These are phyloP conservation scores for Penicillium roqueforti DNA, from an alignment of 495 filamentous ascomycete species.

Conservation along the genomic window DNA sequence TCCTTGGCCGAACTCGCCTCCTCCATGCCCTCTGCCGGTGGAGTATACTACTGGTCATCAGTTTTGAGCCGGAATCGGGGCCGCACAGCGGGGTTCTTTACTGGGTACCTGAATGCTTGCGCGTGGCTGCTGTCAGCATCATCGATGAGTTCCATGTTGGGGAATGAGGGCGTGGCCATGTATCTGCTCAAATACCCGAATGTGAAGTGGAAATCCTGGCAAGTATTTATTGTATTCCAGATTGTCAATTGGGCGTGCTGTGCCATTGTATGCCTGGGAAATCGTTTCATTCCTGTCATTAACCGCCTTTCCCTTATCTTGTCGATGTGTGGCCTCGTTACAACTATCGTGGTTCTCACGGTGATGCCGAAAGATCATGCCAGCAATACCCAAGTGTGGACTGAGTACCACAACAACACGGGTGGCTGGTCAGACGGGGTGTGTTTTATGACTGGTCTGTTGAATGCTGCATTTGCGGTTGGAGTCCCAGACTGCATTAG, in stretches of 20 bases:
- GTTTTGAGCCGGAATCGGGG: slow-evolving; percentile 63
- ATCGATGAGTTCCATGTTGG: slow-evolving; percentile 59
- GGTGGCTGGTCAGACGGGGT: slow-evolving; percentile 63
- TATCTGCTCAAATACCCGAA: slow-evolving; percentile 61
- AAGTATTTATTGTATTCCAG: slow-evolving; percentile 68
- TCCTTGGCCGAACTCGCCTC: slow-evolving; percentile 65
- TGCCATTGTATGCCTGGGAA: slow-evolving; percentile 60
- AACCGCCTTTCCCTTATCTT: slow-evolving; percentile 60
- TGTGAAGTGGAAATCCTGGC: slow-evolving; percentile 58
- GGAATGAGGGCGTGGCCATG: slow-evolving; percentile 64
- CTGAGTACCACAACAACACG: slow-evolving; percentile 56
- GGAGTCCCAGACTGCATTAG: slow-evolving; percentile 68
- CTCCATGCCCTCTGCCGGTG: slow-evolving; percentile 72
- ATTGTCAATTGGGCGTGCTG: slow-evolving; percentile 60
- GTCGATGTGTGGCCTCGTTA: slow-evolving; percentile 56
- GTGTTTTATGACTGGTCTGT: slow-evolving; percentile 65
- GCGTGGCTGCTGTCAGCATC: slow-evolving; percentile 67
- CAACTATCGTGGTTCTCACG: slow-evolving; percentile 64
- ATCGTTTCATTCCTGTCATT: slow-evolving; percentile 58
- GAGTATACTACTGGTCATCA: slow-evolving; percentile 79
- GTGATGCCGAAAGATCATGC: slow-evolving; percentile 66
- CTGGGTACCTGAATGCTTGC: slow-evolving; percentile 70
- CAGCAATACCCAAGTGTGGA: slow-evolving; percentile 56
- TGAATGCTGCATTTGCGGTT: slow-evolving; percentile 75
- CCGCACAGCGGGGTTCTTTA: slow-evolving; percentile 61